Percentiles rank a stretch among this genome's conserved stretches.
phyloP scores from a whole-genome alignment of 129 eudicot species.

The Calendula officinalis region DNA sequence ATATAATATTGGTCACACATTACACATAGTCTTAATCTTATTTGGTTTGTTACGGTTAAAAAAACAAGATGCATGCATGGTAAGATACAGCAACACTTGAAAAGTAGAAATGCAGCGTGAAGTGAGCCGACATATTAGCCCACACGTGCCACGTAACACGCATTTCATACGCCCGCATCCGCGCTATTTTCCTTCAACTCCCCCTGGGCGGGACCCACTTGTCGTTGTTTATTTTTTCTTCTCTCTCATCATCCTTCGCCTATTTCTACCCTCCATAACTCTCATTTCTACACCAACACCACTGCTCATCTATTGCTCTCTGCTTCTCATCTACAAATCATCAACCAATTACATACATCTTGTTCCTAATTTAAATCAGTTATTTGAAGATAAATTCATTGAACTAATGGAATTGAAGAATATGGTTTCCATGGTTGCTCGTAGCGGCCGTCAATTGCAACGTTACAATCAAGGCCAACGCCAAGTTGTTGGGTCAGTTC shows the following conservation, averaged over 20 bases:
- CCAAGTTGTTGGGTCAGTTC: slow-evolving; percentile 75
- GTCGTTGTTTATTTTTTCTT: background rate
- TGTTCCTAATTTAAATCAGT: too few species aligned
- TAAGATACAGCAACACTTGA: background rate
- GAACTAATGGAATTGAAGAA: slow-evolving; percentile 46
- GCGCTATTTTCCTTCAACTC: slow-evolving; percentile 3
- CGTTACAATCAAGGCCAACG: slow-evolving; percentile 70
- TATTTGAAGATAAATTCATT: background rate
- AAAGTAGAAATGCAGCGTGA: background rate
- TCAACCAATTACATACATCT: background rate
- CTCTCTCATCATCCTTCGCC: background rate
- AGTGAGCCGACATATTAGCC: slow-evolving; percentile 18
- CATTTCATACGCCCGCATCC: slow-evolving; percentile 30
- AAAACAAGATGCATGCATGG: too few species aligned
- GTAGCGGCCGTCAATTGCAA: slow-evolving; percentile 73
- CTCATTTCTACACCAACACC: too few species aligned
- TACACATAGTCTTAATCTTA: too few species aligned
- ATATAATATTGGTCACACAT: too few species aligned
- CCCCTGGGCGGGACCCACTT: background rate
- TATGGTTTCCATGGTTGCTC: slow-evolving; percentile 64
- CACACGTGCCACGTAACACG: slow-evolving; percentile 40
- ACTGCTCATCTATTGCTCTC: background rate
- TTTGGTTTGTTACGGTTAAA: too few species aligned
- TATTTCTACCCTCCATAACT: background rate
- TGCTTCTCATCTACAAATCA: background rate